Conservation (phyloP, 495 filamentous ascomycete species). For the Daldinia loculata region DNA sequence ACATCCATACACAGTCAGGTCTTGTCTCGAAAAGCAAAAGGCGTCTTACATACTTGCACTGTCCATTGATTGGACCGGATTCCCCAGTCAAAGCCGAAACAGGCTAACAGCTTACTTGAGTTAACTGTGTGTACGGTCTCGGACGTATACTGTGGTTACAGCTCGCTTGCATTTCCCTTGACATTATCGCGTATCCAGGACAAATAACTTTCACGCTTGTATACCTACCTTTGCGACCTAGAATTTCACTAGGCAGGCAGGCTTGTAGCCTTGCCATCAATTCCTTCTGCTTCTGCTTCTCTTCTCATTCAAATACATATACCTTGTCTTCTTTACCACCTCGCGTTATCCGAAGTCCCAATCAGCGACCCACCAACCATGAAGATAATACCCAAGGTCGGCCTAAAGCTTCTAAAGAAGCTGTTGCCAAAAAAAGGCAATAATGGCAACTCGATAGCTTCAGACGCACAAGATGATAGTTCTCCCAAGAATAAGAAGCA, state of each 20-base stretch:
- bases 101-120: slow-evolving; percentile 25
- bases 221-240: background rate
- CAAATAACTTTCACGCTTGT: slow-evolving; percentile 8
- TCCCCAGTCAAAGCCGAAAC: slow-evolving; percentile 41
- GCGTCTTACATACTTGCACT: slow-evolving; percentile 2
- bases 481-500: slow-evolving; percentile 27
- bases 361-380: slow-evolving; percentile 16
- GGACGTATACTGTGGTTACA: slow-evolving; percentile 20
- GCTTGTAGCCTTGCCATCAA: slow-evolving; percentile 27
- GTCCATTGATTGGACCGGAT: slow-evolving; percentile 33
- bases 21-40: slow-evolving; percentile 26
- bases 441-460: background rate
- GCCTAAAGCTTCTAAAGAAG: slow-evolving; percentile 44
- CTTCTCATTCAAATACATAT: slow-evolving; percentile 1
- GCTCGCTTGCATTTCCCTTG: slow-evolving; percentile 15
- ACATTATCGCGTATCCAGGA: slow-evolving; percentile 20
- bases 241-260: slow-evolving; percentile 7
- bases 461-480: slow-evolving; percentile 1
- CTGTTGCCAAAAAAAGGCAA: slow-evolving; percentile 22
- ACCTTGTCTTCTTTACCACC: background rate
- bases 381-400: slow-evolving; percentile 33
- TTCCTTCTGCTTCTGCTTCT: slow-evolving; percentile 1
- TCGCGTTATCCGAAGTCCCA: background rate
- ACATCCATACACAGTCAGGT: slow-evolving; percentile 13
- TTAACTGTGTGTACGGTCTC: slow-evolving; percentile 17